phyloP scores from a whole-genome alignment of 2,329 filamentous ascomycete species.

The Rosellinia necatrix region DNA sequence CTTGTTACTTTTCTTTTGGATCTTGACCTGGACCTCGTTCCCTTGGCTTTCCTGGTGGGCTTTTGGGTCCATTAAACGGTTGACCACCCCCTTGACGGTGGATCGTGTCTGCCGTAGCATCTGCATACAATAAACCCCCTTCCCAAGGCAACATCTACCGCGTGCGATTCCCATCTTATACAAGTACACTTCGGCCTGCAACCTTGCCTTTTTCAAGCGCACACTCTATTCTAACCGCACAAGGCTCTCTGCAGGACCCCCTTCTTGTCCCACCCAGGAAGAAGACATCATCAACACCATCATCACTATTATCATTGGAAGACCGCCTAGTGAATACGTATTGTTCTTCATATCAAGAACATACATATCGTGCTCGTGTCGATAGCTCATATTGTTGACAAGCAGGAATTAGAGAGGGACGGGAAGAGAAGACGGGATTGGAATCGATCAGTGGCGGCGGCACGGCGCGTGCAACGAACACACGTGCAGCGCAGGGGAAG shows the following conservation, averaged over 20 bases:
- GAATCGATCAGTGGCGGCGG: slow-evolving; percentile 23
- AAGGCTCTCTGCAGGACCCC: slow-evolving; percentile 36
- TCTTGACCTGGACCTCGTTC: slow-evolving; percentile 38
- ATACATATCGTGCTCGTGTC: slow-evolving; percentile 3
- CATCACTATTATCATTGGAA: slow-evolving; percentile 23
- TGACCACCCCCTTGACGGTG: slow-evolving; percentile 39
- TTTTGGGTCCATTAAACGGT: slow-evolving; percentile 34
- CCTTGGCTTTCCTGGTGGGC: slow-evolving; percentile 33
- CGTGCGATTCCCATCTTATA: slow-evolving; percentile 40
- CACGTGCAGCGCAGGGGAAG: slow-evolving; percentile 18
- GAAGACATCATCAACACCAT: slow-evolving; percentile 22
- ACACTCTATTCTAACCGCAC: slow-evolving; percentile 39
- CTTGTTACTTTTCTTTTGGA: slow-evolving; percentile 33
- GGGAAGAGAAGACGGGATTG: slow-evolving; percentile 12
- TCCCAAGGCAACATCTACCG: slow-evolving; percentile 43
- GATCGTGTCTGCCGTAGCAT: slow-evolving; percentile 36
- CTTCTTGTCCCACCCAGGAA: slow-evolving; percentile 32
- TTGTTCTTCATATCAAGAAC: slow-evolving; percentile 11
- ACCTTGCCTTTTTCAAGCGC: slow-evolving; percentile 41
- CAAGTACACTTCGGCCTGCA: slow-evolving; percentile 44
- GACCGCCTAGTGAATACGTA: slow-evolving; percentile 7
- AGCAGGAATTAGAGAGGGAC: slow-evolving; percentile 12
- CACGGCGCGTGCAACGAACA: slow-evolving; percentile 26
- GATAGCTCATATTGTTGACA: slow-evolving; percentile 16
- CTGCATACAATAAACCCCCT: slow-evolving; percentile 41